phyloP scores from a whole-genome alignment of 2,329 filamentous ascomycete genomes.

The Annulohypoxylon truncatum region DNA sequence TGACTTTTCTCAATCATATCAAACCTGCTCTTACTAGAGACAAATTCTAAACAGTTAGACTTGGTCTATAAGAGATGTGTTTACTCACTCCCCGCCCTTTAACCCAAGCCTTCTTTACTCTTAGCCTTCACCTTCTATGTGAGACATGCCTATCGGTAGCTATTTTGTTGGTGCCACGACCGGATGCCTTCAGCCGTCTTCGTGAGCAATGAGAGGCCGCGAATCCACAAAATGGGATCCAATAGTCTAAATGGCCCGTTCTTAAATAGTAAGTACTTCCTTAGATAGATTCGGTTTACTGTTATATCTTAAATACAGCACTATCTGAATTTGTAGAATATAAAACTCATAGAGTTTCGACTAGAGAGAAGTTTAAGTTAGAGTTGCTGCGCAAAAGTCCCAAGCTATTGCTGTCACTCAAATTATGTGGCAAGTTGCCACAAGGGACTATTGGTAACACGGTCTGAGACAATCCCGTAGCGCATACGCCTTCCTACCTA shows the following conservation, averaged over 20 bases:
- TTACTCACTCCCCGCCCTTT: background rate
- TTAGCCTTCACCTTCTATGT: slow-evolving; percentile 8
- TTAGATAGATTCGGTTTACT: too few species aligned
- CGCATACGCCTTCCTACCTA: slow-evolving; percentile 1
- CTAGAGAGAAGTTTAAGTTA: background rate
- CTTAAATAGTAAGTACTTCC: too few species aligned
- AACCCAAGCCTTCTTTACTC: background rate
- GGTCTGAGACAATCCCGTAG: slow-evolving; percentile 30
- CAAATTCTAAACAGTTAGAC: background rate
- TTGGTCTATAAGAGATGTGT: background rate
- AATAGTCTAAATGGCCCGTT: background rate
- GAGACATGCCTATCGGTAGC: slow-evolving; percentile 24
- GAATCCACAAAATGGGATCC: background rate
- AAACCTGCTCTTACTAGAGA: background rate
- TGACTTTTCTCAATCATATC: background rate
- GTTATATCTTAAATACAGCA: too few species aligned
- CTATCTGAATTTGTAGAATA: background rate
- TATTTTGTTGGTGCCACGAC: slow-evolving; percentile 11
- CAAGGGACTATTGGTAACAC: slow-evolving; percentile 28
- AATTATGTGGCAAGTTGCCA: slow-evolving; percentile 21
- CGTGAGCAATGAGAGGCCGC: background rate
- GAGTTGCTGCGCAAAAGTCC: background rate
- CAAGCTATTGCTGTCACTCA: background rate
- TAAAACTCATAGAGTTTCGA: background rate
- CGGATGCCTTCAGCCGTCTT: background rate